Conservation (phyloP, 148 eudicot species). For the Suaeda aralocaspica region DNA sequence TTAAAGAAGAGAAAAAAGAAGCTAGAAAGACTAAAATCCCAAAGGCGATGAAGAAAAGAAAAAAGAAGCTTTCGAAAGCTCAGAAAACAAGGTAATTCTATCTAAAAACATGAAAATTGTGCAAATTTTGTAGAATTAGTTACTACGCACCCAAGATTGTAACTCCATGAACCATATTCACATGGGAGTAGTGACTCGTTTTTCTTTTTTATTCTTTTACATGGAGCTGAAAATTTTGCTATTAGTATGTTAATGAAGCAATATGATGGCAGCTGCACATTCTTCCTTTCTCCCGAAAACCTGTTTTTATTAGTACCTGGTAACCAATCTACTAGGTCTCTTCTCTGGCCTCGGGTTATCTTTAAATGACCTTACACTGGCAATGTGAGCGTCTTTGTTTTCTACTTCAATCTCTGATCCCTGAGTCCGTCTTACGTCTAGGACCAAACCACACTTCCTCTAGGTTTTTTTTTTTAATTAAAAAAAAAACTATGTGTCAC, state of each 20-base stretch:
- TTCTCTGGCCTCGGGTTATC: no score
- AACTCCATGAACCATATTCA: background rate
- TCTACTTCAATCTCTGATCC: no score
- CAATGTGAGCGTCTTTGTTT: no score
- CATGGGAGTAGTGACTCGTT: background rate
- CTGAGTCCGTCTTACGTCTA: no score
- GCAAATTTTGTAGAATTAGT: conserved; percentile 9
- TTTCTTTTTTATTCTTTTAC: background rate
- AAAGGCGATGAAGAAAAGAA: conserved; percentile 81
- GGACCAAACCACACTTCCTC: no score
- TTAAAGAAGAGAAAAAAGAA: conserved; percentile 92
- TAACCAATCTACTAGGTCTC: no score
- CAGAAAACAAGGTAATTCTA: conserved; percentile 39
- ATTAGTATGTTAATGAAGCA: background rate
- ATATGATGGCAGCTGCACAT: background rate
- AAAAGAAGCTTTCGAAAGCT: conserved; percentile 89
- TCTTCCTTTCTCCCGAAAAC: background rate
- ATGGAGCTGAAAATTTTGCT: background rate
- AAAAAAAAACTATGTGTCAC: no score
- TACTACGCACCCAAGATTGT: background rate
- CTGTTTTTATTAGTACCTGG: background rate
- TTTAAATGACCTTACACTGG: no score
- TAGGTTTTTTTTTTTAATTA: no score
- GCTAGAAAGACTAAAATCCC: conserved; percentile 78
- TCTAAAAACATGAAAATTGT: background rate